phyloP scores from a whole-genome alignment of 257 asterid genomes.

The Striga asiatica region DNA sequence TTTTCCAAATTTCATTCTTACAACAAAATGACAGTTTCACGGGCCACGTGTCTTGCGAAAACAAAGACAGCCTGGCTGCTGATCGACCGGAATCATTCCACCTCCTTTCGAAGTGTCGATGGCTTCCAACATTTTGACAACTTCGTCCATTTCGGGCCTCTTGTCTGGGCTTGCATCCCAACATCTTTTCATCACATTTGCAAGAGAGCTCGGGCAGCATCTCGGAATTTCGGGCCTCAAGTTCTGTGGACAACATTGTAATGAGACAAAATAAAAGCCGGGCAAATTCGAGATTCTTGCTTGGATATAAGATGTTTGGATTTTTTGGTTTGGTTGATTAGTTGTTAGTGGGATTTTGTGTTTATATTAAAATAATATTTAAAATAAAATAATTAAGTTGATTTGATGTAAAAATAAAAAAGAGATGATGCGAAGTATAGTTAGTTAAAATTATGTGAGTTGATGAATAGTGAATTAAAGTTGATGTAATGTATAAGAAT shows the following conservation, averaged over 20 bases:
- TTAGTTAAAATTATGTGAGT: too few species aligned
- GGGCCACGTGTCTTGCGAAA: constrained; percentile 65
- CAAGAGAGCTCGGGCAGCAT: constrained; percentile 73
- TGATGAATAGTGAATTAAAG: too few species aligned
- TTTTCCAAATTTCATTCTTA: too few species aligned
- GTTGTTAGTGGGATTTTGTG: too few species aligned
- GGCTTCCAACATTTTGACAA: constrained; percentile 66
- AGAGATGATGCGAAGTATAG: too few species aligned
- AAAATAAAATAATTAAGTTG: too few species aligned
- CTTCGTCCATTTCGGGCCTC: constrained; percentile 90
- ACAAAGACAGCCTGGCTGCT: constrained; percentile 68
- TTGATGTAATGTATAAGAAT: too few species aligned
- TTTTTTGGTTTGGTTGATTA: too few species aligned
- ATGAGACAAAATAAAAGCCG: background rate
- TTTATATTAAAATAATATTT: too few species aligned
- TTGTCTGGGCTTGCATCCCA: constrained; percentile 86
- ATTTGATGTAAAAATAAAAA: too few species aligned
- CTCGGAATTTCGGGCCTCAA: constrained; percentile 85
- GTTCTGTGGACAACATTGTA: constrained; percentile 28
- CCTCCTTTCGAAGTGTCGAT: constrained; percentile 85
- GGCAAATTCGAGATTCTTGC: background rate
- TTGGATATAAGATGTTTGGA: too few species aligned
- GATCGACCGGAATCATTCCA: constrained; percentile 81
- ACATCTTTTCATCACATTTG: constrained; percentile 73
- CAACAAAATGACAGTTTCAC: too few species aligned